These are phyloP conservation scores for Lodderomyces theae DNA, from an alignment of 1,139 yeast genomes.

Conservation along the genomic window DNA sequence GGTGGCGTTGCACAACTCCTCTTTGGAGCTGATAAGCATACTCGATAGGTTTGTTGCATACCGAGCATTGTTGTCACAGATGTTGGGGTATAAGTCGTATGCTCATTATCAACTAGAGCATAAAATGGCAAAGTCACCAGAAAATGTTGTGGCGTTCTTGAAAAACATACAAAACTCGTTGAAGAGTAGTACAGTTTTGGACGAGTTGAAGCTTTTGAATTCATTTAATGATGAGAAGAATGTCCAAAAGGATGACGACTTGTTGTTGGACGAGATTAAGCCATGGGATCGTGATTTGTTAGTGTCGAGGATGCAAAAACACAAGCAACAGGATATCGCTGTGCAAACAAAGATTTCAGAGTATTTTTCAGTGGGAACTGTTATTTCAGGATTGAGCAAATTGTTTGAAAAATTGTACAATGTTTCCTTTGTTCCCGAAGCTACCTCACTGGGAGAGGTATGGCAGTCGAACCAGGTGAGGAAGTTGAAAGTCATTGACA, in stretches of 20 bases:
- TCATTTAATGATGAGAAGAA: slow-evolving; percentile 29
- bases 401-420: slow-evolving; percentile 74
- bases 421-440: slow-evolving; percentile 66
- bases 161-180: slow-evolving; percentile 49
- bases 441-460: slow-evolving; percentile 69
- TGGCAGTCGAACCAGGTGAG: slow-evolving; percentile 86
- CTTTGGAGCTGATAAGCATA: slow-evolving; percentile 55
- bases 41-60: slow-evolving; percentile 60
- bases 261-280: slow-evolving; percentile 48
- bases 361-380: slow-evolving; percentile 83
- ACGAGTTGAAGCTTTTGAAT: slow-evolving; percentile 52
- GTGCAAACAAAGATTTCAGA: slow-evolving; percentile 38
- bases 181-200: slow-evolving; percentile 52
- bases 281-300: slow-evolving; percentile 95
- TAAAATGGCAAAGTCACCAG: slow-evolving; percentile 86
- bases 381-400: slow-evolving; percentile 76
- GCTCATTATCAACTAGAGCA: slow-evolving; percentile 82
- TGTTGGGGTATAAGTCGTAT: slow-evolving; percentile 71
- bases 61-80: slow-evolving; percentile 68
- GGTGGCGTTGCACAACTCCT: slow-evolving; percentile 65
- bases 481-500: slow-evolving; percentile 61
- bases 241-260: slow-evolving; percentile 27
- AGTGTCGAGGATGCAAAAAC: slow-evolving; percentile 20
- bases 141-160: slow-evolving; percentile 70
- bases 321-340: slow-evolving; percentile 9